Conservation (phyloP, 208 protist genomes). For the Trichomonas gallinae region DNA sequence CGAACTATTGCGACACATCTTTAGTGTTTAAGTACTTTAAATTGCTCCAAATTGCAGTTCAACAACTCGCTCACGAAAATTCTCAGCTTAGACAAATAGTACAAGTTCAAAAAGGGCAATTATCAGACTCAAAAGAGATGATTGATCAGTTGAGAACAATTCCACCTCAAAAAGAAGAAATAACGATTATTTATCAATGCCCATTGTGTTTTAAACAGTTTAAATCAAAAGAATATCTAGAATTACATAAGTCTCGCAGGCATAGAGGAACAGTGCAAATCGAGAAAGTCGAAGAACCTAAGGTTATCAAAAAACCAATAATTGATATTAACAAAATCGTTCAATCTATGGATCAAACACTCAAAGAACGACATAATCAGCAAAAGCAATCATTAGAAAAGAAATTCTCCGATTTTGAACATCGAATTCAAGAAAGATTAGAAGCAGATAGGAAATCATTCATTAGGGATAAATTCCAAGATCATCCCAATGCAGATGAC, state of each 20-base stretch:
- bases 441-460: background rate
- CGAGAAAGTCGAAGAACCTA: background rate
- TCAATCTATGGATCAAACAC: background rate
- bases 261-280: background rate
- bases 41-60: background rate
- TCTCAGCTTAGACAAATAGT: background rate
- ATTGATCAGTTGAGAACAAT: background rate
- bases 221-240: background rate
- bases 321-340: background rate
- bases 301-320: background rate
- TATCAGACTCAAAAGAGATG: background rate
- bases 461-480: background rate
- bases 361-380: background rate
- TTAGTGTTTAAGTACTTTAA: background rate
- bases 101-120: background rate
- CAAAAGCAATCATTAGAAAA: background rate
- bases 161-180: background rate
- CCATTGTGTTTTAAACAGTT: background rate
- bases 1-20: background rate
- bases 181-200: background rate
- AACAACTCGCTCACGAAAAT: background rate
- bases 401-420: background rate
- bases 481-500: background rate
- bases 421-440: background rate
- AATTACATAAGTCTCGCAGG: background rate